A percentile compares a stretch with the other conserved stretches of the same genome.
These are phyloP conservation scores for Helichrysum umbraculigerum DNA, from an alignment of 129 eudicot genomes.

Conservation along the genomic window DNA sequence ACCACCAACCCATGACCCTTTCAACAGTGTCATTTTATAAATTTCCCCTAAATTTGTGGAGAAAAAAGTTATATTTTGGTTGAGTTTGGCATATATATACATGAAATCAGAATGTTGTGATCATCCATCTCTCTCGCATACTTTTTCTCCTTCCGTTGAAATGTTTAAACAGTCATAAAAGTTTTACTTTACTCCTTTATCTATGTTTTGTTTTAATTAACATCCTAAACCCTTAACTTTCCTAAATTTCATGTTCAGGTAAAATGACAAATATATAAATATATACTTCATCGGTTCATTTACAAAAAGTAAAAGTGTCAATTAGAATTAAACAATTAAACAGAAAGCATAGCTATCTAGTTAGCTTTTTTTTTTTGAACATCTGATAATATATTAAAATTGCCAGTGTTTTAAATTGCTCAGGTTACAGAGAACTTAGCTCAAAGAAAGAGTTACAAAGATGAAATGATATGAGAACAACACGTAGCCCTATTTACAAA, in stretches of 20 bases:
- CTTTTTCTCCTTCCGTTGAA: background rate
- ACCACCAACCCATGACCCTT: conserved; percentile 41
- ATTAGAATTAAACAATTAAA: too few relatives aligned
- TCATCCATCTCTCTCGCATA: background rate
- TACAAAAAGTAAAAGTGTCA: too few relatives aligned
- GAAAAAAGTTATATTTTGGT: background rate
- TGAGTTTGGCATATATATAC: background rate
- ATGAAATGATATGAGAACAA: too few relatives aligned
- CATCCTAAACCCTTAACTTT: background rate
- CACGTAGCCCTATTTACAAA: too few relatives aligned
- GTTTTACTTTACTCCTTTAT: background rate
- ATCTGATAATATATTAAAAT: too few relatives aligned
- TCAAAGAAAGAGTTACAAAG: too few relatives aligned
- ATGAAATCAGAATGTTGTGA: background rate
- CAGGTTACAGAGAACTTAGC: too few relatives aligned
- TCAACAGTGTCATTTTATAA: conserved; percentile 26
- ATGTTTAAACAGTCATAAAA: background rate
- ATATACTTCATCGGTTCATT: too few relatives aligned
- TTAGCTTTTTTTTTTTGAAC: too few relatives aligned
- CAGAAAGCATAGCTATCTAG: too few relatives aligned
- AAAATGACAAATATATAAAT: too few relatives aligned
- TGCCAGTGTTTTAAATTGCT: too few relatives aligned
- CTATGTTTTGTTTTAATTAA: background rate
- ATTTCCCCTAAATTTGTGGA: background rate
- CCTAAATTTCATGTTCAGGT: background rate